Percentiles rank a stretch among this genome's conserved stretches.
Conservation (phyloP, 179 eudicot species). For the Spergularia azorica region DNA sequence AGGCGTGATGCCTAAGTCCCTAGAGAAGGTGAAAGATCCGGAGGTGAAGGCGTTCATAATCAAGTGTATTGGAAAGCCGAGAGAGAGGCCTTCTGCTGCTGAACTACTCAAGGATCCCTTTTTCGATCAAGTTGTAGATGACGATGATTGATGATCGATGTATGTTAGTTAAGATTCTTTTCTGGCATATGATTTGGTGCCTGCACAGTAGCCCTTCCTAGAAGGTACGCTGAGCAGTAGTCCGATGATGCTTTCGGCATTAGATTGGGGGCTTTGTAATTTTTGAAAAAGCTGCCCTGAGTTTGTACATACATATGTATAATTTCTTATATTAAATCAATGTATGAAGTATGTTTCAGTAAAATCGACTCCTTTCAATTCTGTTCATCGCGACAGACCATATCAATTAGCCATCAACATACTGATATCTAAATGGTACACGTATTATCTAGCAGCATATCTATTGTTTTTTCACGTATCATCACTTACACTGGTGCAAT, state of each 20-base stretch:
- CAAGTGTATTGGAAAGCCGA: constrained; percentile 67
- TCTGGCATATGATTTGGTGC: not conserved
- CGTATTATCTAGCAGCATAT: no score
- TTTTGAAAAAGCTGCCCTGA: not conserved
- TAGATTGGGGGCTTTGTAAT: not conserved
- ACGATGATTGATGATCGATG: not conserved
- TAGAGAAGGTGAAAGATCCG: constrained; percentile 50
- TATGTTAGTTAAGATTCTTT: not conserved
- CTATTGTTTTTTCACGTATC: no score
- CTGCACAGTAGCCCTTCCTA: constrained; percentile 6
- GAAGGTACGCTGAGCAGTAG: constrained; percentile 6
- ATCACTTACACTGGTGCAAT: no score
- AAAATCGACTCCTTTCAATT: no score
- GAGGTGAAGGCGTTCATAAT: constrained; percentile 64
- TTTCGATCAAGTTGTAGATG: constrained; percentile 40
- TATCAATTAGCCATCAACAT: no score
- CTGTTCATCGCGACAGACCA: no score
- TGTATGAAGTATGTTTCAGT: no score
- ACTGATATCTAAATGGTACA: no score
- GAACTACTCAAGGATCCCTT: constrained; percentile 61
- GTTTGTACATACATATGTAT: not conserved
- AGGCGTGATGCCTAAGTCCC: constrained; percentile 56
- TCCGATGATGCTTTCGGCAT: not conserved
- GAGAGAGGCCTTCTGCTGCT: constrained; percentile 69
- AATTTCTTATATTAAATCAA: no score